Base-by-base conservation (phyloP, 106 monocot genomes). In the Acorus calamus region DNA sequence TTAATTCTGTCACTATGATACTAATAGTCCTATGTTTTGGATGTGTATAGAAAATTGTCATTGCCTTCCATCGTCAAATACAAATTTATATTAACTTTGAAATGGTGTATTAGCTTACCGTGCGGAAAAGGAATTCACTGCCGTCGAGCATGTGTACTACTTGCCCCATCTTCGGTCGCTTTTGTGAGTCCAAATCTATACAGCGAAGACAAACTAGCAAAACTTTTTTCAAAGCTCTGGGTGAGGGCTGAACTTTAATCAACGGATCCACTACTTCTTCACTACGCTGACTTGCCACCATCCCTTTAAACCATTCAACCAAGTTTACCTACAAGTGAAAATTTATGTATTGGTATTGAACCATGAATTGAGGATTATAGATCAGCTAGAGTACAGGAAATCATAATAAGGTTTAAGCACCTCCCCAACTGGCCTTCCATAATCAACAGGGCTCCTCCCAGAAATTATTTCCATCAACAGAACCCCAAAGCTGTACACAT, bases 281-380 rank as follows among this genome's bases (percentile, higher is more conserved):
- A 11, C 70, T 79, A 7, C 73, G 83, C 53, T 79, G 78, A 57
- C 79, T 82, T 50, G 74, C 80, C 49, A 89, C 86, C 79, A 82
- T 76, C 4, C 79, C 77, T 70, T 77, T 94, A 57, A 94, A 94
- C 94, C 94, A 94, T 10, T 89, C 89, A 8, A 89, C 94, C 67
- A 94, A 70, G 61, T 86, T 89, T 43, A 94, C 89, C 93, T 93
- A 68, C 14, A 65, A 49, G 49, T 0, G 8, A 47, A 28, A 50
- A n/a, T n/a, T 47, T 4, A 46, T 42, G 7, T 28, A 28, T 28
- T 28, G 28, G 28, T 28, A 28, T 28, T 14, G 7, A 56, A 8
- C 2, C 14, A n/a, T 14, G 41, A 42, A 51, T 28, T 10, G 13
- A 3, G 4, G 4, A 11, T 49, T 49, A 28, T 5, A 42, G 53